Base-by-base conservation (phyloP, 2,329 filamentous ascomycete species). In the Whalleya microplaca region DNA sequence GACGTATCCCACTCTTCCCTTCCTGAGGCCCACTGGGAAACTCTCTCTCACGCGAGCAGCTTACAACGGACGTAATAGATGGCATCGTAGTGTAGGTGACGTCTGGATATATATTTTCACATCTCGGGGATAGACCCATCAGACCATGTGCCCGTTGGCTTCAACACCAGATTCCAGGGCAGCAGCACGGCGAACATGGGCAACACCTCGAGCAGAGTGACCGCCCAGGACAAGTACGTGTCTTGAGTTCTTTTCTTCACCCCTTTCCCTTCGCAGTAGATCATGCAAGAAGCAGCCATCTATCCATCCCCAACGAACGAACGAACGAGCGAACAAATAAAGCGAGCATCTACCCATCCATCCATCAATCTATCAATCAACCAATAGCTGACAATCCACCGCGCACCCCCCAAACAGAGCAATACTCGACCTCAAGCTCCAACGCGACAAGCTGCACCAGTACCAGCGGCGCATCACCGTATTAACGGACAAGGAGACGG, bases 341-440 rank as follows among this genome's bases (percentile, higher is more conserved):
- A 21, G 20, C 45, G 43, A 45, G 16, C 42, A 29, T 52, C 47
- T 56, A 42, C 45, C 45, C 49, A 45, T 51, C 55, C 45, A 52
- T 52, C 60, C n/a, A n/a, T n/a, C 53, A 20, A 51, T 45, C 40
- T 23, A 20, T 54, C 50, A 40, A 50, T 50, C 44, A 46, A 44
- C 45, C 27, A 27, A 27, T 27, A 5, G 19, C 41, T n/a, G 45
- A 12, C 10, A 14, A 37, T 37, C 23, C 23, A 4, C 9, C 23
- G 32, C 32, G 32, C 12, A 18, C 12, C 32, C 32, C 46, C 20
- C 21, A 10, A 19, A 27, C 72, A 97, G 93, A 79, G 94, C 94
- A 58, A 97, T 98, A 76, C 89, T 98, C 70, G 93, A 98, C 77
- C 90, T 98, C 79, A 98, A 98, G 80, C 92, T 87, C 76, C 94